These are phyloP conservation scores for Podaxis pistillaris DNA, from an alignment of 768 basidiomycete species.

Conservation along the genomic window DNA sequence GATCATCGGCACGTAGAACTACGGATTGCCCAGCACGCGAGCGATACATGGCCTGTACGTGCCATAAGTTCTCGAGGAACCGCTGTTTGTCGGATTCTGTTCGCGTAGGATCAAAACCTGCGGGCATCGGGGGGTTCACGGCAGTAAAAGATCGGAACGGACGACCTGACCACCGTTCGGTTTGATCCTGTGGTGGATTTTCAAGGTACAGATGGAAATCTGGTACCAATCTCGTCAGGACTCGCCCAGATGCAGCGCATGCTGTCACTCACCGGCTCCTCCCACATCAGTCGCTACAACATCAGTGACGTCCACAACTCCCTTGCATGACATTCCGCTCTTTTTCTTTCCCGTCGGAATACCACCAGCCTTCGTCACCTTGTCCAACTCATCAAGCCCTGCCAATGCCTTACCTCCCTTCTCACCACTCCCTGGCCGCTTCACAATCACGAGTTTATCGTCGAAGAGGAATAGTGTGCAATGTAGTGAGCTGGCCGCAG, in stretches of 20 bases:
- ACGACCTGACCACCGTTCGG: conserved; percentile 85
- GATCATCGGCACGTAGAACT: conserved; percentile 66
- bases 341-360: conserved; percentile 68
- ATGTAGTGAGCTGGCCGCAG: conserved; percentile 54
- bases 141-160: conserved; percentile 78
- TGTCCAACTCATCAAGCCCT: conserved; percentile 80
- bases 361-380: conserved; percentile 60
- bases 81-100: conserved; percentile 70
- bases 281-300: conserved; percentile 82
- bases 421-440: conserved; percentile 76
- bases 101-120: conserved; percentile 63
- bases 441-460: conserved; percentile 89
- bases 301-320: conserved; percentile 81
- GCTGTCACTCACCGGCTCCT: conserved; percentile 63
- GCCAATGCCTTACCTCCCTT: conserved; percentile 69
- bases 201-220: conserved; percentile 88
- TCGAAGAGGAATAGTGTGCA: conserved; percentile 93
- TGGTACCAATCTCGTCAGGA: conserved; percentile 26
- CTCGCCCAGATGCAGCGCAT: conserved; percentile 1
- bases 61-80: conserved; percentile 90
- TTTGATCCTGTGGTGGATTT: conserved; percentile 76
- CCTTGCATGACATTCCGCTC: conserved; percentile 81
- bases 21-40: conserved; percentile 73
- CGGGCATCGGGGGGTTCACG: conserved; percentile 69
- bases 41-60: conserved; percentile 78